A percentile compares a stretch with the other conserved stretches of the same genome.
Evolutionary conservation across 768 basidiomycete genomes (phyloP).

Genomic region (Lyophyllum semitale): DNA sequence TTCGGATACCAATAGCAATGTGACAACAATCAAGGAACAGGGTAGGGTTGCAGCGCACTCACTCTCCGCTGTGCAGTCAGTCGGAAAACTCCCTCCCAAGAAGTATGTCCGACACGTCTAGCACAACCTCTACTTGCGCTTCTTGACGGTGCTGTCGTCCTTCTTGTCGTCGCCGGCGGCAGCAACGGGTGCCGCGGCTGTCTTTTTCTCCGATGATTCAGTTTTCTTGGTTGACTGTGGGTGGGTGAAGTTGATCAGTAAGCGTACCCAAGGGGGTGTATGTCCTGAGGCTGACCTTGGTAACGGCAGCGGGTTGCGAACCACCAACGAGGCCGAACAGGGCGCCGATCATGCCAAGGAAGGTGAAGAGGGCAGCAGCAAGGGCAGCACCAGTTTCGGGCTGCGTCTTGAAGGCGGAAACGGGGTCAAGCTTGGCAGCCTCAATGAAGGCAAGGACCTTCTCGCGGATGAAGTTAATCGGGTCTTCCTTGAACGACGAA

Average conservation of each 20-base stretch:
- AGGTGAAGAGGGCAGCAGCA: conserved; percentile 68
- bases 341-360: conserved; percentile 84
- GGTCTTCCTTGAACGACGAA: conserved; percentile 71
- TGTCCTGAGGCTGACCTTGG: conserved; percentile 51
- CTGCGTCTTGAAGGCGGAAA: conserved; percentile 82
- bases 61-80: conserved; percentile 11
- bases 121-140: conserved; percentile 49
- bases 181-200: conserved; percentile 65
- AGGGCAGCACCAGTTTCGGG: conserved; percentile 87
- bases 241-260: not conserved
- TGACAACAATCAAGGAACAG: conserved; percentile 14
- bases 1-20: conserved; percentile 15
- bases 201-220: conserved; percentile 65
- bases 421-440: conserved; percentile 71
- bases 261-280: not conserved
- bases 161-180: conserved; percentile 76
- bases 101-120: conserved; percentile 4
- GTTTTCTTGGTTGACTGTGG: conserved; percentile 75
- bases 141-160: conserved; percentile 69
- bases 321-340: conserved; percentile 80
- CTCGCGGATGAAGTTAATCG: conserved; percentile 76
- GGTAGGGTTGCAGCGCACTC: conserved; percentile 9
- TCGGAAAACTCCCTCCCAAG: conserved; percentile 18
- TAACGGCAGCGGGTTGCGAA: conserved; percentile 67
- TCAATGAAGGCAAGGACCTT: conserved; percentile 83